Evolutionary conservation across 179 eudicot genomes (phyloP).

Genomic region (Corrigiola litoralis): DNA sequence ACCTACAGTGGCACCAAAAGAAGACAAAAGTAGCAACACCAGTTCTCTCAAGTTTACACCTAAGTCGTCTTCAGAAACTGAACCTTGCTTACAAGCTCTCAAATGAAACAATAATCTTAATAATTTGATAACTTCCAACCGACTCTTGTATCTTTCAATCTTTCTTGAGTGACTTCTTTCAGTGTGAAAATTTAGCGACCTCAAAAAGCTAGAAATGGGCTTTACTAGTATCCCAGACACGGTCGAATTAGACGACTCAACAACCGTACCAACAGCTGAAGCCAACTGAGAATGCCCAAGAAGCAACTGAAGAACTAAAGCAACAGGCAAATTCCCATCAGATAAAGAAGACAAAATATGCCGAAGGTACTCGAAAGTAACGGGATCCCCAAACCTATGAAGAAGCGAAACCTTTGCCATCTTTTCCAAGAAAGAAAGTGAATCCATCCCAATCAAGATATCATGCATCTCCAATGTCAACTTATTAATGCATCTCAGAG

Average conservation of each 20-base stretch:
- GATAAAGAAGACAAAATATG: conserved; percentile 43
- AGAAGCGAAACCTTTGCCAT: conserved; percentile 54
- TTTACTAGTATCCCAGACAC: conserved; percentile 59
- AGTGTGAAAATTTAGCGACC: conserved; percentile 32
- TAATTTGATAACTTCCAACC: conserved; percentile 74
- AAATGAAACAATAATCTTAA: conserved; percentile 52
- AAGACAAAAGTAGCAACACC: conserved; percentile 58
- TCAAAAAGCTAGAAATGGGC: conserved; percentile 80
- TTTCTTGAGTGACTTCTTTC: conserved; percentile 20
- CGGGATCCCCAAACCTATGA: conserved; percentile 76
- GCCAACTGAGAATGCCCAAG: conserved; percentile 84
- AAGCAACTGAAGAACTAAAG: conserved; percentile 58
- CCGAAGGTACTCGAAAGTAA: conserved; percentile 54
- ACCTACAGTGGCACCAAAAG: conserved; percentile 83
- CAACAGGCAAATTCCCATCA: conserved; percentile 41
- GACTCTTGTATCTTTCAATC: conserved; percentile 28
- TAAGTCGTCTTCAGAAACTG: conserved; percentile 39
- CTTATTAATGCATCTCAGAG: conserved; percentile 43
- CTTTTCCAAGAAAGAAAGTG: conserved; percentile 53
- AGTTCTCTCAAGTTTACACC: conserved; percentile 62
- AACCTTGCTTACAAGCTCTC: conserved; percentile 32
- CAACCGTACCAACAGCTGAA: conserved; percentile 33
- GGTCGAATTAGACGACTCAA: conserved; percentile 31
- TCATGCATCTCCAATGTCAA: conserved; percentile 41
- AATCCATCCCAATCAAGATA: conserved; percentile 42